Evolutionary conservation across 1,284 basidiomycete species (phyloP), one percentile per base, ranked within the genome.

Genomic region (Naganishia sp.): DNA sequence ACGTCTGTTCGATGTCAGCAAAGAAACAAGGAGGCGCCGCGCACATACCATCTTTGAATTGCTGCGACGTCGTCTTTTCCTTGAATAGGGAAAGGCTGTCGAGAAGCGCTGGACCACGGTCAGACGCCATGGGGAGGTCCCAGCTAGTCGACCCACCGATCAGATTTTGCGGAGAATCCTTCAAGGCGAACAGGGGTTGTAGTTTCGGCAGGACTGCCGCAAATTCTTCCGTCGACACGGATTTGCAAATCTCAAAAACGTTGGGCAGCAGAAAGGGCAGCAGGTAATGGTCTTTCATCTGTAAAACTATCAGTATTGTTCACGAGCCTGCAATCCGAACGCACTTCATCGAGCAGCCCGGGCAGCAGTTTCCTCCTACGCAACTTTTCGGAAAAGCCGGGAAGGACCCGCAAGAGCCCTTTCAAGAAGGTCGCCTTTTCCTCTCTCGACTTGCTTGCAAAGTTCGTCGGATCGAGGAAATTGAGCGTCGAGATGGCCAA

Each of bases 111-210:
- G 74, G 6, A 25, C 42, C 9, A 42, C 50, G 6, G 39, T 64
- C 54, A 50, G 18, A 41, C 21, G 6, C 25, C 13, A 47, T 25
- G 13, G 28, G 11, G 23, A 21, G n/a, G 7, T n/a, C 39, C 32
- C 32, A 32, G 15, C 9, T 13, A 32, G 35, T 9, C n/a, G 1
- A 73, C 78, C 53, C 42, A 80, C 79, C 94, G 63, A 95, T 79
- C 89, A 96, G 94, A 72, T 94, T 97, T 78, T 98, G 94, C 0
- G 95, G 94, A 25, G 96, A 95, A 74, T 99, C 96, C 77, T 91
- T 94, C 72, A 98, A 82, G 0, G 82, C 83, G 72, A 99, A 99
- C 15, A 99, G 79, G 0, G 94, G 94, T 74, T 90, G 93, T 43
- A 99, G 83, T 73, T 88, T 90, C 1, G 92, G 92, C 11, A 99